phyloP scores from a whole-genome alignment of 176 grass and related monocot genomes.

The Panicum miliaceum region DNA sequence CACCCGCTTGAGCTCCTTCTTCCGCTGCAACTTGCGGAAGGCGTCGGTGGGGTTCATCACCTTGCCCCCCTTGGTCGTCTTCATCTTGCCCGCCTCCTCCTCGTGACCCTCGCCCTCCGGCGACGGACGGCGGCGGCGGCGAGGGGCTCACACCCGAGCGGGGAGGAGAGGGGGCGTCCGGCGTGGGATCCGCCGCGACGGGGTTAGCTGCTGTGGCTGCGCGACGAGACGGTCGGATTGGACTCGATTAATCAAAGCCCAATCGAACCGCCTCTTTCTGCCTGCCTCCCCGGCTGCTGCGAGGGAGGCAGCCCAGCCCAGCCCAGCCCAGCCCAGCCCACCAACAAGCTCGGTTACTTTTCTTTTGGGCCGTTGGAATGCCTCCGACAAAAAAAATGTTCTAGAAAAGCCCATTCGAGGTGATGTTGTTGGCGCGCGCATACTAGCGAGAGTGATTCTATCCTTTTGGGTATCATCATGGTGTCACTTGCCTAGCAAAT shows the following conservation, averaged over 20 bases:
- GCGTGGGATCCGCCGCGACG: not conserved
- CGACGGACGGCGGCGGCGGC: not conserved
- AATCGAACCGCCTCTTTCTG: not conserved
- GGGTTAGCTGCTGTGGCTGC: not conserved
- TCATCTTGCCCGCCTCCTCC: constrained; percentile 59
- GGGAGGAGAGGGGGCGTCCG: not conserved
- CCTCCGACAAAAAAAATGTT: too few species aligned
- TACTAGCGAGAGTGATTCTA: too few species aligned
- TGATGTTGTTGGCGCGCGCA: too few species aligned
- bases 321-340: not conserved
- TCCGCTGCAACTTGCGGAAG: constrained; percentile 91
- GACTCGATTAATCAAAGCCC: not conserved
- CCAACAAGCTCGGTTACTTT: too few species aligned
- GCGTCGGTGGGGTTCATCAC: constrained; percentile 98
- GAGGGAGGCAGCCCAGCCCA: too few species aligned
- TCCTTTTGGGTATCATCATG: too few species aligned
- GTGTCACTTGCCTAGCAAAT: too few species aligned
- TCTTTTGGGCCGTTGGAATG: too few species aligned
- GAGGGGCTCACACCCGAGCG: not conserved
- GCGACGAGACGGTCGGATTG: not conserved
- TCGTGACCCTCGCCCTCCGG: constrained; percentile 25
- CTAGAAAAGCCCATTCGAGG: too few species aligned
- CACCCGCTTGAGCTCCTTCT: constrained; percentile 98
- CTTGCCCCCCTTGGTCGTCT: constrained; percentile 99
- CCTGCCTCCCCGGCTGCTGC: not conserved